phyloP scores from a whole-genome alignment of 192 early-diverging fungal species.

The Phlyctochytrium arcticum region DNA sequence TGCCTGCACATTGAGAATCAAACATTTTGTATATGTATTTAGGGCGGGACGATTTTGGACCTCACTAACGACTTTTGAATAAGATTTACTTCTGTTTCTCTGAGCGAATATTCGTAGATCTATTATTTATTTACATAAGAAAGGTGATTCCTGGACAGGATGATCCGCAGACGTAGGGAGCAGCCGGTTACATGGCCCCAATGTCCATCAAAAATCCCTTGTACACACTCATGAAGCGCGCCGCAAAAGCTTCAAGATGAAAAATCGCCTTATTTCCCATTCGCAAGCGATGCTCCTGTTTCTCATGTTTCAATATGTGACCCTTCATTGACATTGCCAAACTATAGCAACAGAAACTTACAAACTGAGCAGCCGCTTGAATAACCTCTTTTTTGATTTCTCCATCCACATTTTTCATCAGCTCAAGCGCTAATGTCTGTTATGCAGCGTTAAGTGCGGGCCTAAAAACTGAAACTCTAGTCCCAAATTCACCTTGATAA shows the following conservation, averaged over 20 bases:
- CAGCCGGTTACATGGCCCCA: constrained; percentile 9
- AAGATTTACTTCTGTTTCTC: too few species aligned
- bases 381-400: constrained; percentile 59
- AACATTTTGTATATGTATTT: too few species aligned
- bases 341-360: constrained; percentile 16
- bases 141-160: too few species aligned
- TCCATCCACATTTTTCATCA: constrained; percentile 66
- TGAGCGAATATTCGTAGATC: too few species aligned
- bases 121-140: too few species aligned
- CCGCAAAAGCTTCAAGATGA: constrained; percentile 92
- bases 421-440: constrained; percentile 69
- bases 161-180: too few species aligned
- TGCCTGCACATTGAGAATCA: too few species aligned
- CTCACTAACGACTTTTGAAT: too few species aligned
- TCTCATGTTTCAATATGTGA: background rate
- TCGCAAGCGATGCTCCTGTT: constrained; percentile 75
- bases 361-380: constrained; percentile 76
- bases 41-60: too few species aligned
- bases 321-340: background rate
- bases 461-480: too few species aligned
- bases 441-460: too few species aligned
- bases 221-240: constrained; percentile 88
- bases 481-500: constrained; percentile 70
- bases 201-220: constrained; percentile 62
- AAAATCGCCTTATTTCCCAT: constrained; percentile 88